A percentile compares a stretch with the other conserved stretches of the same genome.
These are phyloP conservation scores for Saturnispora halmiae DNA, from an alignment of 805 yeast genomes.

Conservation along the genomic window DNA sequence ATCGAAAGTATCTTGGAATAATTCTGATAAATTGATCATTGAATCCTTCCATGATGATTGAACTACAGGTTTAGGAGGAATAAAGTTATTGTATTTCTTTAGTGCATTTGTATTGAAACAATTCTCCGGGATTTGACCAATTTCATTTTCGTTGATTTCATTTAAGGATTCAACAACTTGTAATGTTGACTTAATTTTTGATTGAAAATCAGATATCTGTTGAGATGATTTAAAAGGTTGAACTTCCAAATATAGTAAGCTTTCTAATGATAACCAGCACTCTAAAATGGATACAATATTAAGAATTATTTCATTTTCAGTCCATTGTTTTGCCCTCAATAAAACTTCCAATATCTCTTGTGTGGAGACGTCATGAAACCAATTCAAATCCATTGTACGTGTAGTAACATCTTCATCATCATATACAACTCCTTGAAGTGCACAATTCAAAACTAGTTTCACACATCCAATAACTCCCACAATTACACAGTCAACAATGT, in stretches of 20 bases:
- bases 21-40: constrained; percentile 14
- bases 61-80: constrained; percentile 35
- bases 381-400: constrained; percentile 47
- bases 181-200: not conserved
- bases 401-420: constrained; percentile 73
- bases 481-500: constrained; percentile 41
- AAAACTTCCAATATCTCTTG: constrained; percentile 5
- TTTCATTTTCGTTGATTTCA: not conserved
- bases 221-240: not conserved
- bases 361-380: constrained; percentile 22
- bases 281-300: constrained; percentile 1
- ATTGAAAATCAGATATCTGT: not conserved
- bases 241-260: not conserved
- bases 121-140: constrained; percentile 19
- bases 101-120: constrained; percentile 42
- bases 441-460: constrained; percentile 37
- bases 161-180: constrained; percentile 1
- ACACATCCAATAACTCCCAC: constrained; percentile 48
- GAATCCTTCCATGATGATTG: constrained; percentile 17
- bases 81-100: constrained; percentile 36
- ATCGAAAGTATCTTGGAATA: constrained; percentile 33
- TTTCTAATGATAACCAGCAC: constrained; percentile 7
- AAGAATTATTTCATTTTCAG: constrained; percentile 4
- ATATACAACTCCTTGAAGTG: constrained; percentile 48
- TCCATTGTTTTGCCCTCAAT: constrained; percentile 1